Evolutionary conservation across 2,329 filamentous ascomycete genomes (phyloP), one percentile per base, ranked within the genome.

Genomic region (Arachnomyces sp.): DNA sequence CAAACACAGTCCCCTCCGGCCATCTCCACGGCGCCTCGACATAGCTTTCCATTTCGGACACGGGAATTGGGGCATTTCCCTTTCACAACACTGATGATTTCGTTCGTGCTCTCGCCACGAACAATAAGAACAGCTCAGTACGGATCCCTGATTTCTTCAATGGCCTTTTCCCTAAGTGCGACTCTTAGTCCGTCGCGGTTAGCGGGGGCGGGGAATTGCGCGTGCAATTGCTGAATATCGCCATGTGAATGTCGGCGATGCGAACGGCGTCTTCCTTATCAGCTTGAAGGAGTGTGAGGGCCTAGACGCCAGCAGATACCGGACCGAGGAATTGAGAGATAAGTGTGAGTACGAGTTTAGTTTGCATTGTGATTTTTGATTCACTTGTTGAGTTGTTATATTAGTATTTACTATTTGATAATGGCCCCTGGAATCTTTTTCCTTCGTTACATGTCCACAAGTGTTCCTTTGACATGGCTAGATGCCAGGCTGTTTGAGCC

Each of bases 231-330:
- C 36, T 40, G 30, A 56, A 56, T 25, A 51, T 46, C 7, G 47
- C 46, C 39, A 55, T 46, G 41, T 56, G 53, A 37, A 54, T 51
- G 31, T 52, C 47, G 12, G 51, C 51, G 31, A 55, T 53, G 43
- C 44, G 39, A 28, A 37, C 14, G 6, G 47, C 49, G 31, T 54
- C 51, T 11, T 43, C 38, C 34, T 44, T 40, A 7, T 36, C 28
- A 13, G 49, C 49, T n/a, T 34, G 4, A 8, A 15, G 25, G 17
- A 50, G 35, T 6, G 21, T 36, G 28, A 45, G 39, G 13, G 30
- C n/a, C n/a, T n/a, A n/a, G n/a, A n/a, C n/a, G n/a, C n/a, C n/a
- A n/a, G n/a, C n/a, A n/a, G n/a, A n/a, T n/a, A n/a, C n/a, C n/a
- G n/a, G n/a, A n/a, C n/a, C n/a, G n/a, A n/a, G n/a, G n/a, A n/a